phyloP scores from a whole-genome alignment of 2,329 filamentous ascomycete genomes.

The Chrysoporthe austroafricana region DNA sequence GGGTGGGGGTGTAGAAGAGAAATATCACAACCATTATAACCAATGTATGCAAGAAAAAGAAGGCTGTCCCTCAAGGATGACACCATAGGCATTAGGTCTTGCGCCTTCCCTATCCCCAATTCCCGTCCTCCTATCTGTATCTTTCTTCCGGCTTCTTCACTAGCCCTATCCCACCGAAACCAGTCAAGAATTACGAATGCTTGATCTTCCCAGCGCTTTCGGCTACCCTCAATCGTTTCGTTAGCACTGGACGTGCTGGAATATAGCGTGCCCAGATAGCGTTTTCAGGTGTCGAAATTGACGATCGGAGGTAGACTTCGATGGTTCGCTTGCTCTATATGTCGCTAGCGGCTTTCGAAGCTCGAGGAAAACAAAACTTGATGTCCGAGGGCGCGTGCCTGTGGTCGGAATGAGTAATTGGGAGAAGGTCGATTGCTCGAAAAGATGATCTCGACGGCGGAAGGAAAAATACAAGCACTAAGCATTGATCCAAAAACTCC shows the following conservation, averaged over 20 bases:
- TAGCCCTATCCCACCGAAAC: not conserved
- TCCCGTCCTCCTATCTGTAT: not conserved
- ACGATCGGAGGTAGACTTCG: not conserved
- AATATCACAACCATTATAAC: slow-evolving; percentile 5
- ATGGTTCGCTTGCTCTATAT: not conserved
- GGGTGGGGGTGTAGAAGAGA: not conserved
- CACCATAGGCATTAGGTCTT: not conserved
- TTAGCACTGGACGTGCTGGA: no score
- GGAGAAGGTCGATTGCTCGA: slow-evolving; percentile 17
- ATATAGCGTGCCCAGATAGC: not conserved
- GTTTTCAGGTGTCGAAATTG: not conserved
- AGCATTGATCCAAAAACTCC: slow-evolving; percentile 13
- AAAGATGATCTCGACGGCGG: slow-evolving; percentile 8
- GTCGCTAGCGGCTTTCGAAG: no score
- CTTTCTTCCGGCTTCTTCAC: not conserved
- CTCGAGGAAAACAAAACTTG: not conserved
- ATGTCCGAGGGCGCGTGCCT: not conserved
- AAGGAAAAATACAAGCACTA: not conserved
- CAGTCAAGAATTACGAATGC: not conserved
- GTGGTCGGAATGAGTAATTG: not conserved
- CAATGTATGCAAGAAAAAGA: not conserved
- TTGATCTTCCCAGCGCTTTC: not conserved
- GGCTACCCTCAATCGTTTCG: no score
- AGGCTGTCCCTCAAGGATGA: not conserved
- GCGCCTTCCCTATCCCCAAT: not conserved